These are phyloP conservation scores for Croton laevigatus DNA, from an alignment of 441 rosid genomes.

Conservation along the genomic window DNA sequence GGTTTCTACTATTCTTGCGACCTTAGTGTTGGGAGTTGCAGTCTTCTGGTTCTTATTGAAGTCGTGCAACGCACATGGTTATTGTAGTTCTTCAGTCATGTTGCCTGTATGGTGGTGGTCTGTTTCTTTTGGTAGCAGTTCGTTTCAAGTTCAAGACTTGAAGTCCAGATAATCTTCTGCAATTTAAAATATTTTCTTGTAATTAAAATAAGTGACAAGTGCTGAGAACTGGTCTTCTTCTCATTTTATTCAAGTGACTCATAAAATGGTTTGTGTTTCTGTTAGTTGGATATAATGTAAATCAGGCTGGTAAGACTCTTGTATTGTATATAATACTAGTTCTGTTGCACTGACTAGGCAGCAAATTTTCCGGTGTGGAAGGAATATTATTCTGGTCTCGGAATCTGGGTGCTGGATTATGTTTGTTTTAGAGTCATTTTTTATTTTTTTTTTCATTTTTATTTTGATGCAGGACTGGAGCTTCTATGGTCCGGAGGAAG, in stretches of 20 bases:
- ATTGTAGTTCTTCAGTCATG: background rate
- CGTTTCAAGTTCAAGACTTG: slow-evolving; percentile 18
- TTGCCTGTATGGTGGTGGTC: slow-evolving; percentile 23
- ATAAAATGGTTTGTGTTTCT: slow-evolving; percentile 33
- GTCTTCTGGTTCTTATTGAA: slow-evolving; percentile 20
- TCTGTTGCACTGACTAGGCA: background rate
- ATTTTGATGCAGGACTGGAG: slow-evolving; percentile 49
- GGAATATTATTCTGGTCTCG: slow-evolving; percentile 10
- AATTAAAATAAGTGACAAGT: slow-evolving; percentile 14
- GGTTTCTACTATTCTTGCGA: background rate
- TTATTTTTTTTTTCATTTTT: slow-evolving; percentile 5
- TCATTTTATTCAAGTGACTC: slow-evolving; percentile 25
- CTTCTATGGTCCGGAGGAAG: slow-evolving; percentile 37
- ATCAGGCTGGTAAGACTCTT: slow-evolving; percentile 32
- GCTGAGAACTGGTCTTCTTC: slow-evolving; percentile 11
- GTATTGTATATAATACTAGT: background rate
- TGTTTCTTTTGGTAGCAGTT: slow-evolving; percentile 8
- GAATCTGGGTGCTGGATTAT: slow-evolving; percentile 15
- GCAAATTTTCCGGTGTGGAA: background rate
- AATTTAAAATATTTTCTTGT: slow-evolving; percentile 11
- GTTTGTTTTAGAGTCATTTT: slow-evolving; percentile 21
- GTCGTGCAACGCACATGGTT: background rate
- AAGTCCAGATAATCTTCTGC: slow-evolving; percentile 24
- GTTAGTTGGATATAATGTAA: slow-evolving; percentile 26
- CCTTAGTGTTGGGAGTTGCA: slow-evolving; percentile 18